A percentile compares a stretch with the other conserved stretches of the same genome.
These are phyloP conservation scores for Lodderomyces pseudojiufengensis DNA, from an alignment of 1,139 yeast genomes.

Conservation along the genomic window DNA sequence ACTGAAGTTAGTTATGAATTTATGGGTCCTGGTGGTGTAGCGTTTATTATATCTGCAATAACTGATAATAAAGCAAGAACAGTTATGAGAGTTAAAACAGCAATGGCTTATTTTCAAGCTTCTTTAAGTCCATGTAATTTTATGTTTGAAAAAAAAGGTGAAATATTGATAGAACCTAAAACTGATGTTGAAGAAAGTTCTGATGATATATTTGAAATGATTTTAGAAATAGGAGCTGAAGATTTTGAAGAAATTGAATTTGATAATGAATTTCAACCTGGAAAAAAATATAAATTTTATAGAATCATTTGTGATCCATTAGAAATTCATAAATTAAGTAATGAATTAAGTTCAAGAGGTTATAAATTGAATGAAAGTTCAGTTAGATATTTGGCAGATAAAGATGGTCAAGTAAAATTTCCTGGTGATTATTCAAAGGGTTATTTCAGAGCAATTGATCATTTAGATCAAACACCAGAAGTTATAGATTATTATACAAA, in stretches of 20 bases:
- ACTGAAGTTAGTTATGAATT: constrained; percentile 72
- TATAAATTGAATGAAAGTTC: constrained; percentile 68
- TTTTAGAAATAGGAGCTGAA: constrained; percentile 80
- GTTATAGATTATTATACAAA: constrained; percentile 74
- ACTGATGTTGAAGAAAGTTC: constrained; percentile 38
- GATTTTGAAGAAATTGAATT: constrained; percentile 60
- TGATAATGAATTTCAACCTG: constrained; percentile 30
- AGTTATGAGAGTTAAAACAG: constrained; percentile 68
- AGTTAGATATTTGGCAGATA: constrained; percentile 62
- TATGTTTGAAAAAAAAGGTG: constrained; percentile 76
- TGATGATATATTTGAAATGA: constrained; percentile 67
- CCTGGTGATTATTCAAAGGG: constrained; percentile 49
- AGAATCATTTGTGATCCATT: constrained; percentile 55
- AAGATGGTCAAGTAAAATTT: constrained; percentile 55
- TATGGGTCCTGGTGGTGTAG: constrained; percentile 88
- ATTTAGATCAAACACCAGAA: constrained; percentile 74
- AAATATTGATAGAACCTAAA: constrained; percentile 48
- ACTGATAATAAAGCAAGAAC: constrained; percentile 90
- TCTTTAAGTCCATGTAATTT: constrained; percentile 73
- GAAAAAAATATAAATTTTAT: constrained; percentile 34
- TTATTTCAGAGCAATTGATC: constrained; percentile 54
- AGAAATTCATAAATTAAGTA: constrained; percentile 60
- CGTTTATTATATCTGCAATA: constrained; percentile 75
- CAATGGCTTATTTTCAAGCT: constrained; percentile 69
- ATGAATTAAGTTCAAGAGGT: constrained; percentile 48